Base-by-base conservation (phyloP, 108 stramenopile species). In the Nannochloropsis salina region DNA sequence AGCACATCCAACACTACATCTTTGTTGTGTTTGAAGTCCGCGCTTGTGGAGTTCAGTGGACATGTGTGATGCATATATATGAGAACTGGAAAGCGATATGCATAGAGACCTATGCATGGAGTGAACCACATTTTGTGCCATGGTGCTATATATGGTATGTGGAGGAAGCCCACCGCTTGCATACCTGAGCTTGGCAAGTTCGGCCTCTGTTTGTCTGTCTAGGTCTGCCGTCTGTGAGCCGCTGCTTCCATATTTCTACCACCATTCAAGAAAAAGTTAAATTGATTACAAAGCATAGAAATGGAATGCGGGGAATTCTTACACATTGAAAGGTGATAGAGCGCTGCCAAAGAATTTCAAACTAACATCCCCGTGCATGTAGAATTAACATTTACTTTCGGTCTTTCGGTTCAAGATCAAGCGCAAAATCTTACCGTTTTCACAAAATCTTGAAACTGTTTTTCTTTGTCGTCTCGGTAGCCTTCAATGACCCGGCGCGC, bases 151-250 rank as follows among this genome's bases (percentile, higher is more conserved):
- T n/a, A 74, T 31, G 31, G 31, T 31, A 31, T 31, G 31, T 31
- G 31, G 31, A 31, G 31, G 31, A 31, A 31, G 31, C 31, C 31
- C 31, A 31, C 31, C 31, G 31, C 31, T 31, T 31, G 31, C 6
- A n/a, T 74, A 74, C 61, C 61, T 74, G 61, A 74, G 61, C 61
- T 74, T 74, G 61, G 61, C 61, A n/a, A 74, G 61, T 74, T 74
- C 61, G 3, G 61, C n/a, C 61, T 74, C 61, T 74, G 61, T 74
- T n/a, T 74, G 61, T 74, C 61, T 3, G 61, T 74, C 61, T n/a
- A 74, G 61, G 61, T 74, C 61, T n/a, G 61, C 61, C 15, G 61
- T 74, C n/a, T 74, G 61, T 15, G 61, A 74, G 61, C 61, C 61
- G 61, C 61, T 74, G 61, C 20, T 74, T 4, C 61, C 61, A n/a